Base-by-base conservation (phyloP, 2,329 filamentous ascomycete genomes). In the Cadophora gregata region DNA sequence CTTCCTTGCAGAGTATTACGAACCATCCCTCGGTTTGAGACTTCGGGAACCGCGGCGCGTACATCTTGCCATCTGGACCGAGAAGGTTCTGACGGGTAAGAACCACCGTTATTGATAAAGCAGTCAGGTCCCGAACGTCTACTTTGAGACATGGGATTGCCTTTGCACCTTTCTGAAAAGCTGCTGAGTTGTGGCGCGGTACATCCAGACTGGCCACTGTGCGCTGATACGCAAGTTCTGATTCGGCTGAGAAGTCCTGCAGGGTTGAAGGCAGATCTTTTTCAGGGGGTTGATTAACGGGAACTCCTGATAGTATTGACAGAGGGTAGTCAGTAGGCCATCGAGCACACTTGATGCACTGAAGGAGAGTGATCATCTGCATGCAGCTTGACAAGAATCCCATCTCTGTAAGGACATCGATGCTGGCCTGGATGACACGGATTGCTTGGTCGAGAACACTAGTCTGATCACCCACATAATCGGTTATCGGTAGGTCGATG, bases 11-110 rank as follows among this genome's bases (percentile, higher is more conserved):
- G 0, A 97, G 85, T 25, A 98, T 77, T 16, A 96, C 87, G 78
- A 99, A 98, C 86, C 90, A 98, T 0, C 94, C 94, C 76, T 99
- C 96, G 0, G 89, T 96, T 79, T 99, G 96, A 19, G 93, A 89
- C 79, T 99, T 99, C 0, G 95, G 95, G 80, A 97, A 98, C 25
- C 87, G 86, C 2, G 96, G 95, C 0, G 96, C 93, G 74, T 90
- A 97, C 76, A 97, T 91, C 68, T 90, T 87, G 59, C 87, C 89
- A 1, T 93, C 91, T 75, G 90, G 86, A 14, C 82, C 81, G 4
- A 90, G 79, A 0, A 85, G 77, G 78, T 97, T 97, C 59, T 86
- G 80, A 0, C 94, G 88, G 50, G 82, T 83, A 16, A 97, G 77
- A 1, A 80, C 80, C 12, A 96, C 81, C 0, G 85, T 86, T 2